phyloP scores from a whole-genome alignment of 441 rosid species.

The Populus hybrid region DNA sequence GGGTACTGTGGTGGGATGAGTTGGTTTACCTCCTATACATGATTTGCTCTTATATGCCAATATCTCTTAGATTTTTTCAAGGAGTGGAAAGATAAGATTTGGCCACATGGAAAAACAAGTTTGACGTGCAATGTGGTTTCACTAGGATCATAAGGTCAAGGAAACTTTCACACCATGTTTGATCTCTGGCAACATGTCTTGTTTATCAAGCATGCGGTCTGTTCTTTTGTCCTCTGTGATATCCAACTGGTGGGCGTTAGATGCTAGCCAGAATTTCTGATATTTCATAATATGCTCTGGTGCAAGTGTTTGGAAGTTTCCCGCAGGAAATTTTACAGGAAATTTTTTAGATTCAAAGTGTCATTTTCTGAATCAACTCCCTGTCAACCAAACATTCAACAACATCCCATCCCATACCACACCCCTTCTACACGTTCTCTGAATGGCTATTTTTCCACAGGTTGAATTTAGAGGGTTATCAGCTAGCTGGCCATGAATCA shows the following conservation, averaged over 20 bases:
- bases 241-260: conserved; percentile 16
- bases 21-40: background rate
- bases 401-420: no score
- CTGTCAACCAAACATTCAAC: no score
- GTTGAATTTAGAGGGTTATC: background rate
- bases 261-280: background rate
- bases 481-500: background rate
- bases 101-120: conserved; percentile 14
- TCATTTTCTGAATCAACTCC: background rate
- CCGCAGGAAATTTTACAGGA: background rate
- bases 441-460: background rate
- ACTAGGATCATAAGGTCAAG: conserved; percentile 6
- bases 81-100: conserved; percentile 16
- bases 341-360: background rate
- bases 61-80: background rate
- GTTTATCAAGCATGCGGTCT: background rate
- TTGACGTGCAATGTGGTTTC: conserved; percentile 13
- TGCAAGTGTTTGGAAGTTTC: background rate
- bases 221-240: background rate
- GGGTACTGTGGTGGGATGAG: background rate
- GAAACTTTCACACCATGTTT: conserved; percentile 12
- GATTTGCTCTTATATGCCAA: background rate
- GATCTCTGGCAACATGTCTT: background rate
- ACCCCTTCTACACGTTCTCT: background rate
- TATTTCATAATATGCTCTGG: background rate